Base-by-base conservation (phyloP, 176 grass and related monocot species). In the Phoenix roebelenii region DNA sequence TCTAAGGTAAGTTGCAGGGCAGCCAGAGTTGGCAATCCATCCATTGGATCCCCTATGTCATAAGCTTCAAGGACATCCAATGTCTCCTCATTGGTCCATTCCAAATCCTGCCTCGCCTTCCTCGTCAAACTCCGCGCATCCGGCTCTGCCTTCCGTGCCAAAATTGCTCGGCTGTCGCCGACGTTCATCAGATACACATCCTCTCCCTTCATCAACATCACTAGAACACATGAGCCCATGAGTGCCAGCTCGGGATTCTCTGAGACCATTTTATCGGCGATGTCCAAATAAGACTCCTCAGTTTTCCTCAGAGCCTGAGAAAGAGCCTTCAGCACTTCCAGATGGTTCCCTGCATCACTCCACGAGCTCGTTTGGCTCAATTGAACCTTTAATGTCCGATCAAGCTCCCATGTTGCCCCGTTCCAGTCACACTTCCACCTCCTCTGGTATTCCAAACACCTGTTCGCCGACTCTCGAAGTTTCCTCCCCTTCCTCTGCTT, bases 1-100 rank as follows among this genome's bases (percentile, higher is more conserved):
- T 98, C 93, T 19, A 86, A 83, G 4, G 93, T 98, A 30, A 98
- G 84, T 73, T 98, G 93, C 51, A 77, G 69, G 19, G 93, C 78
- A 0, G 84, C 75, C 76, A 89, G 74, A 64, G 68, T 75, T 0
- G 75, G 73, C 9, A 78, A 57, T 22, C 25, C 52, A 19, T 55
- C 18, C 10, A 50, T 22, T 49, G 35, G 35, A 12, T 14, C 7
- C 35, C 7, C 3, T 1, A 7, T 19, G 16, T 6, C 52, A 17
- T 35, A 79, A 69, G 72, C 64, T 58, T 82, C 28, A 50, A 75
- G 23, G 25, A 78, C 73, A 50, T 84, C 70, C 18, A 85, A 72
- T 16, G 69, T 83, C 17, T 80, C 84, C 29, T 78, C 64, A 7
- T 83, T 74, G 68, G 88, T 70, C 25, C 66, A 72, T 70, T 85